Evolutionary conservation across 2,329 filamentous ascomycete genomes (phyloP).

Genomic region (Onygena corvina): DNA sequence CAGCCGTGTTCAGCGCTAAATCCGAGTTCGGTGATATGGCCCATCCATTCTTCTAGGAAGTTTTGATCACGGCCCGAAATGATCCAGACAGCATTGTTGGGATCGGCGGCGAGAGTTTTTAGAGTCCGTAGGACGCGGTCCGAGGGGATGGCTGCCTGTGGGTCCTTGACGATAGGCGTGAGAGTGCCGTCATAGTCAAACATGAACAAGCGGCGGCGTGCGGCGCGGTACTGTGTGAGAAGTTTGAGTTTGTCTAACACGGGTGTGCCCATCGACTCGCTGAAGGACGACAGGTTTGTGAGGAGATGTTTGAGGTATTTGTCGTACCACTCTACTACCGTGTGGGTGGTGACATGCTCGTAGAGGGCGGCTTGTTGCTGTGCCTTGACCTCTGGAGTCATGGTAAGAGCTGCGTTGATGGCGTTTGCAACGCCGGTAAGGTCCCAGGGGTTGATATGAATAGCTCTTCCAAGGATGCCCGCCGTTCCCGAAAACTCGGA

Average conservation of each 20-base stretch:
- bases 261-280: conserved; percentile 65
- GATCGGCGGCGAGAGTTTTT: conserved; percentile 65
- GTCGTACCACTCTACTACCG: conserved; percentile 73
- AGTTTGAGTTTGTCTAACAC: conserved; percentile 63
- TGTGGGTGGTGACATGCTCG: conserved; percentile 71
- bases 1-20: conserved; percentile 95
- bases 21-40: conserved; percentile 80
- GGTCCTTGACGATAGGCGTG: conserved; percentile 88
- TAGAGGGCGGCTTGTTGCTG: conserved; percentile 65
- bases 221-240: conserved; percentile 59
- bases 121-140: conserved; percentile 69
- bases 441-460: conserved; percentile 97
- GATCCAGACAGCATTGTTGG: conserved; percentile 88
- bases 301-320: conserved; percentile 68
- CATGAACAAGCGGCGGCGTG: conserved; percentile 81
- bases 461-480: conserved; percentile 68
- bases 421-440: conserved; percentile 69
- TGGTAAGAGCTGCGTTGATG: conserved; percentile 69
- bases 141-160: conserved; percentile 76
- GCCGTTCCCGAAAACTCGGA: conserved; percentile 96
- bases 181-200: conserved; percentile 98
- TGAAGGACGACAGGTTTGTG: conserved; percentile 65
- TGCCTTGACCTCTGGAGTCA: conserved; percentile 54
- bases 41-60: conserved; percentile 81
- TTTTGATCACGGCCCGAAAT: conserved; percentile 89